Evolutionary conservation across 2,329 filamentous ascomycete species (phyloP), one percentile per base, ranked within the genome.

Genomic region (Aspergillus intermedius): DNA sequence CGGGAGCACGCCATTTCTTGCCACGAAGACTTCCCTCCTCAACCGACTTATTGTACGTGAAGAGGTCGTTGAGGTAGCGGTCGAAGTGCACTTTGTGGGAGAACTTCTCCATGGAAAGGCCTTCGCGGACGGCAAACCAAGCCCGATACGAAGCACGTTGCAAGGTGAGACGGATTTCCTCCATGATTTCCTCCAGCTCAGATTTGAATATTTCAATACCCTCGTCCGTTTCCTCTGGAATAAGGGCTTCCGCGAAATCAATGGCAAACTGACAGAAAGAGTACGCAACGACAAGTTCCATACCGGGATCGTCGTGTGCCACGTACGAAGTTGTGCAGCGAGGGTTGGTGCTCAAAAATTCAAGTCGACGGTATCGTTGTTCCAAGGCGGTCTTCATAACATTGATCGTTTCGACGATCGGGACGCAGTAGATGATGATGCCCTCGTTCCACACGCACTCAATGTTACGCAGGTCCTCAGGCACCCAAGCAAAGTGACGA

Each of bases 221-320:
- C 5, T 46, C 46, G 12, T 42, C 43, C 15, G 23, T 41, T 8
- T 45, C 32, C 2, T 43, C 45, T 2, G 54, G 37, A 22, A 59
- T 55, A 21, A 62, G 44, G 10, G 53, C 47, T 10, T 61, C 61
- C 2, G 56, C 54, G 22, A 58, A 58, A 39, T 68, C 66, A 10
- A 56, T 25, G 1, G 66, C 46, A 48, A 63, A 68, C 46, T 66
- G 64, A 17, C 58, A 55, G 40, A 61, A 66, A 22, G 60, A 48
- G 25, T 65, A 59, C 5, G 48, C 49, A 41, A 69, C 56, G 9
- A 66, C 57, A 9, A 67, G 51, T 42, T 69, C 66, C 54, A 68
- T 46, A 3, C 64, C 65, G 1, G 60, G 60, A 39, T 61, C 58
- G 8, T 61, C 60, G 21, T 55, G 45, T 13, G 37, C 40, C 9